A percentile compares a stretch with the other conserved stretches of the same genome.
Conservation (phyloP, 495 filamentous ascomycete species). For the Penicillium canescens region DNA sequence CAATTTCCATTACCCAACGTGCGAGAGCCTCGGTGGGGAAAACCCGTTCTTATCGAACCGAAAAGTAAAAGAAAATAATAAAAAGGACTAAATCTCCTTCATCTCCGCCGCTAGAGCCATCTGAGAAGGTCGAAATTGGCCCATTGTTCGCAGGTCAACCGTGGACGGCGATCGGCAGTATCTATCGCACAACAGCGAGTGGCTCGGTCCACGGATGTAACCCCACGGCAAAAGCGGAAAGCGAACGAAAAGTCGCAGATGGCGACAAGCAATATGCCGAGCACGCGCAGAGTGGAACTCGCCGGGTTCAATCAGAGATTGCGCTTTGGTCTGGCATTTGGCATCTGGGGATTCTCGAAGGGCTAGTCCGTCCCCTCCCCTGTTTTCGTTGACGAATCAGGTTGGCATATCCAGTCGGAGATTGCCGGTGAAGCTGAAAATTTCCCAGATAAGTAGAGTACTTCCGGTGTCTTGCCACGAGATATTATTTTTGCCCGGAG, state of each 20-base stretch:
- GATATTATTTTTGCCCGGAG: conserved; percentile 8
- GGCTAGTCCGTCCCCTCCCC: conserved; percentile 13
- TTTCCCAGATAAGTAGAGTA: conserved; percentile 3
- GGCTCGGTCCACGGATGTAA: conserved; percentile 32
- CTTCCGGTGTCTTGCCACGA: conserved; percentile 3
- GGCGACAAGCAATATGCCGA: conserved; percentile 14
- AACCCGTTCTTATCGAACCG: conserved; percentile 9
- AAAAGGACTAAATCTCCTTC: conserved; percentile 6
- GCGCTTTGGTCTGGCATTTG: background rate
- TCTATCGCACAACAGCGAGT: conserved; percentile 11
- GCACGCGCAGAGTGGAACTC: background rate
- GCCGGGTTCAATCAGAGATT: conserved; percentile 9
- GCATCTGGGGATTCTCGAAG: conserved; percentile 6
- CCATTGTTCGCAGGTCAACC: conserved; percentile 17
- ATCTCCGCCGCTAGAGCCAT: conserved; percentile 4
- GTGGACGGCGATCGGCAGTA: conserved; percentile 26
- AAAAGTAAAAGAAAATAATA: conserved; percentile 8
- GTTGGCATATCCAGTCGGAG: conserved; percentile 4
- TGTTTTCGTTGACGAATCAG: conserved; percentile 15
- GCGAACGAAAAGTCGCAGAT: conserved; percentile 21
- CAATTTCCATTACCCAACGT: conserved; percentile 18
- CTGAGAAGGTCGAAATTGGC: conserved; percentile 6
- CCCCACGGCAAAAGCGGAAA: conserved; percentile 23
- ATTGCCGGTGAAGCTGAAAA: conserved; percentile 14
- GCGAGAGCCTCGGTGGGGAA: conserved; percentile 17